phyloP scores from a whole-genome alignment of 2,329 filamentous ascomycete species.

The Fonsecaea multimorphosa region DNA sequence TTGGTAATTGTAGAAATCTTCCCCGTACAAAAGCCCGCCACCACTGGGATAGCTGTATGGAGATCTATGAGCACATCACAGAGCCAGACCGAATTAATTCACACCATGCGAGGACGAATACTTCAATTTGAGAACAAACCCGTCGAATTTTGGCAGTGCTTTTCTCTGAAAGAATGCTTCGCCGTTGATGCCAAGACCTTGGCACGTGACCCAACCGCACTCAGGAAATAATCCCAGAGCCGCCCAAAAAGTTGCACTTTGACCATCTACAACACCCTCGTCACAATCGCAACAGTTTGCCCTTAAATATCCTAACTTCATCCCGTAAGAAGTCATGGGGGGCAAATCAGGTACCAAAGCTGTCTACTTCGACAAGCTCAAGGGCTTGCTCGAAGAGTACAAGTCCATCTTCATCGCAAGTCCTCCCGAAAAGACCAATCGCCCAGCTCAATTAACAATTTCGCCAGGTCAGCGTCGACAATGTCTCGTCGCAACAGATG shows the following conservation, averaged over 20 bases:
- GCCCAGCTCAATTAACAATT: constrained; percentile 19
- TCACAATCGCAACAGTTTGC: constrained; percentile 48
- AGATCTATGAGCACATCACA: neutral
- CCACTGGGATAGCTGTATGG: neutral
- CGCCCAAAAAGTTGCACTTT: constrained; percentile 18
- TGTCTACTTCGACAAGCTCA: constrained; percentile 99
- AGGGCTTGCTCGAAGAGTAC: constrained; percentile 95
- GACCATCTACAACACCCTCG: constrained; percentile 37
- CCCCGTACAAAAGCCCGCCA: neutral
- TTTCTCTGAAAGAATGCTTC: constrained; percentile 4
- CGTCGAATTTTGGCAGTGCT: neutral
- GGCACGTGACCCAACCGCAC: constrained; percentile 9
- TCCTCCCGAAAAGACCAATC: constrained; percentile 3
- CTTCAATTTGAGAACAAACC: neutral
- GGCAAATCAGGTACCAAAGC: constrained; percentile 94
- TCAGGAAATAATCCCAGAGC: constrained; percentile 17
- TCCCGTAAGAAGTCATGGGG: constrained; percentile 93
- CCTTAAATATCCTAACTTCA: constrained; percentile 99
- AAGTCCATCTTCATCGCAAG: constrained; percentile 89
- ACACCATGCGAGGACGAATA: neutral
- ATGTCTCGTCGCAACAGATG: constrained; percentile 99
- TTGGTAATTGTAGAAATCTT: neutral
- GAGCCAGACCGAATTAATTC: neutral
- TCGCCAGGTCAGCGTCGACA: constrained; percentile 68
- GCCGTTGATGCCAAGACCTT: constrained; percentile 21